A percentile compares a stretch with the other conserved stretches of the same genome.
Evolutionary conservation across 2,329 filamentous ascomycete species (phyloP).

Genomic region (Alternaria panax): DNA sequence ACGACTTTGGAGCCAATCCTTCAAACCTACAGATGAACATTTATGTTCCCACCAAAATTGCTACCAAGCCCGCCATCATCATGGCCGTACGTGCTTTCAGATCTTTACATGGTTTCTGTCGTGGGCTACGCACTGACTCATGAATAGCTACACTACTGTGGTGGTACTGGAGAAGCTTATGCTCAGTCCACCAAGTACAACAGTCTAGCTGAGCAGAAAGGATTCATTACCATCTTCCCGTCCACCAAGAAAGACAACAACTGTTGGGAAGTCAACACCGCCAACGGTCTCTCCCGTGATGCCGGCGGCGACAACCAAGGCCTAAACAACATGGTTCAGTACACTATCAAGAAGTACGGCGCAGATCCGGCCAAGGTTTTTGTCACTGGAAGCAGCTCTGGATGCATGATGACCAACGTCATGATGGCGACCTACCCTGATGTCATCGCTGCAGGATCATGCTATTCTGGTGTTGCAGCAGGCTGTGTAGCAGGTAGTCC

Average conservation of each 20-base stretch:
- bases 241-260: conserved; percentile 57
- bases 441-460: conserved; percentile 34
- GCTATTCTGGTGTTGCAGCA: conserved; percentile 38
- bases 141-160: conserved; percentile 37
- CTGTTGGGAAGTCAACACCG: conserved; percentile 68
- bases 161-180: conserved; percentile 49
- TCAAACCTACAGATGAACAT: conserved; percentile 63
- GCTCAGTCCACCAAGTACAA: conserved; percentile 24
- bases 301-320: conserved; percentile 64
- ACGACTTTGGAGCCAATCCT: conserved; percentile 52
- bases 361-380: conserved; percentile 60
- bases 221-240: conserved; percentile 68
- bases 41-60: conserved; percentile 54
- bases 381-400: conserved; percentile 35
- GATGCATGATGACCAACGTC: conserved; percentile 46
- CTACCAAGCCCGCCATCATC: conserved; percentile 59
- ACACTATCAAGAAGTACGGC: conserved; percentile 59
- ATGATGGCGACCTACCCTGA: conserved; percentile 39
- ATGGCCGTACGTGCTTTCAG: conserved; percentile 59
- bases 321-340: conserved; percentile 67
- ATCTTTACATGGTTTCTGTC: neutral
- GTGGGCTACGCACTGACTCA: neutral
- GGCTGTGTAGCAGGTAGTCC: conserved; percentile 54
- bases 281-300: conserved; percentile 61
- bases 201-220: conserved; percentile 60